Conservation (phyloP, 768 basidiomycete genomes). For the Pisolithus albus region DNA sequence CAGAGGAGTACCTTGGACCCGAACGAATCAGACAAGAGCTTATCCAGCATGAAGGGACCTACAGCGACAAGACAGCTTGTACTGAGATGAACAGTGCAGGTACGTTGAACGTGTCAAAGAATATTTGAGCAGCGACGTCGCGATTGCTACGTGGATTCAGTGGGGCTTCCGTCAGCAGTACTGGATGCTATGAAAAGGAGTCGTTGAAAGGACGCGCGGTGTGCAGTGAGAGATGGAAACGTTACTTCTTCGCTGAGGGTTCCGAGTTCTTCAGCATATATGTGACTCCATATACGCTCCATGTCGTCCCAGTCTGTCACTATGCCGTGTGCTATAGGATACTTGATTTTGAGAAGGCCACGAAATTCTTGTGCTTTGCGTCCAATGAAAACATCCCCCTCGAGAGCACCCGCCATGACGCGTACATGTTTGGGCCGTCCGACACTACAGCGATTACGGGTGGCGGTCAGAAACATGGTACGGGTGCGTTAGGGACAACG, state of each 20-base stretch:
- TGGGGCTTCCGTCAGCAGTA: slow-evolving; percentile 94
- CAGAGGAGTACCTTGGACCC: slow-evolving; percentile 82
- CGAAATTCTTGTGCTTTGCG: slow-evolving; percentile 92
- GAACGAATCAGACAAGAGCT: slow-evolving; percentile 7
- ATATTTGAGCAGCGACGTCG: slow-evolving; percentile 95
- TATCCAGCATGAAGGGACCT: slow-evolving; percentile 27
- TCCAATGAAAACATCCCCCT: slow-evolving; percentile 96
- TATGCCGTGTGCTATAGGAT: slow-evolving; percentile 98
- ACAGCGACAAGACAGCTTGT: slow-evolving; percentile 96
- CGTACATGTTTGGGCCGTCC: slow-evolving; percentile 96
- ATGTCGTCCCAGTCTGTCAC: slow-evolving; percentile 99
- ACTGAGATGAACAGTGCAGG: slow-evolving; percentile 95
- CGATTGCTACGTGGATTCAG: slow-evolving; percentile 95
- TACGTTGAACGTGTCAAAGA: slow-evolving; percentile 99
- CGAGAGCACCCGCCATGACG: slow-evolving; percentile 95
- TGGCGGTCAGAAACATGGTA: slow-evolving; percentile 16
- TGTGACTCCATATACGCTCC: slow-evolving; percentile 99
- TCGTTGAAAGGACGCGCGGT: slow-evolving; percentile 3
- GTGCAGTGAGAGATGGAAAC: background rate
- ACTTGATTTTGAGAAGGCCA: slow-evolving; percentile 94
- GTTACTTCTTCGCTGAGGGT: slow-evolving; percentile 94
- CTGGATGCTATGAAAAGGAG: slow-evolving; percentile 69
- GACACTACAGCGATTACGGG: slow-evolving; percentile 47
- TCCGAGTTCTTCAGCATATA: slow-evolving; percentile 92
- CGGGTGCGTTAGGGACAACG: slow-evolving; percentile 17